Percentiles rank a stretch among this genome's conserved stretches.
phyloP scores from a whole-genome alignment of 768 basidiomycete species.

The Tylopilus sp. region DNA sequence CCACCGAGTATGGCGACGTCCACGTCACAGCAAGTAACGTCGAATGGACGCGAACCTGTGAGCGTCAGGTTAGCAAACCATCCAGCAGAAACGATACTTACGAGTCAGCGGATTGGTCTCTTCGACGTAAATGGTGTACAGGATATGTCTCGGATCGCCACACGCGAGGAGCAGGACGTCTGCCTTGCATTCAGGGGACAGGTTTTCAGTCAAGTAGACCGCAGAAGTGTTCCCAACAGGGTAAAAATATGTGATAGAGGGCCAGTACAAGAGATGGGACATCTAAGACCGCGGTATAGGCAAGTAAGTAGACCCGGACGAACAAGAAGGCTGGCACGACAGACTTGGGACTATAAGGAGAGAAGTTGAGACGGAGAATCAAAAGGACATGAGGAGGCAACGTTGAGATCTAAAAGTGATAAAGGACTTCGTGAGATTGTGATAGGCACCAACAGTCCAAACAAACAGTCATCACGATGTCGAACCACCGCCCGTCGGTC shows the following conservation, averaged over 20 bases:
- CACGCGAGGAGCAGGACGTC: slow-evolving; percentile 50
- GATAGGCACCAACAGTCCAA: neutral
- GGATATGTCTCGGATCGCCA: slow-evolving; percentile 50
- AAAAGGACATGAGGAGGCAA: neutral
- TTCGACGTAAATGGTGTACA: slow-evolving; percentile 42
- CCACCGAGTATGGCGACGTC: slow-evolving; percentile 26
- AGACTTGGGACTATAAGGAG: neutral
- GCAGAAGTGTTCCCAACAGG: slow-evolving; percentile 59
- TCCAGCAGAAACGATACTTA: neutral
- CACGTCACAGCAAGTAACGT: slow-evolving; percentile 31
- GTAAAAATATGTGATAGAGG: slow-evolving; percentile 43
- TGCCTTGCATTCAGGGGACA: slow-evolving; percentile 40
- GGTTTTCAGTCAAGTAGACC: slow-evolving; percentile 43
- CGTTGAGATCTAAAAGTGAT: neutral
- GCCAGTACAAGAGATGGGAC: slow-evolving; percentile 18
- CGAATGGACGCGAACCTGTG: slow-evolving; percentile 16
- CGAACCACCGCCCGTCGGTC: too few species aligned
- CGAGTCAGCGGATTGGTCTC: slow-evolving; percentile 3
- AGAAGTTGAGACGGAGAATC: slow-evolving; percentile 1
- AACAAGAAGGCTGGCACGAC: too few species aligned
- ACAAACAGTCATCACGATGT: too few species aligned
- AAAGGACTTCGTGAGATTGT: neutral
- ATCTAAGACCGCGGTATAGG: slow-evolving; percentile 3
- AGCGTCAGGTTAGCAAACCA: neutral
- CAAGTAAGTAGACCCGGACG: neutral